These are phyloP conservation scores for Lyophyllum shimeji DNA, from an alignment of 768 basidiomycete species.

Conservation along the genomic window DNA sequence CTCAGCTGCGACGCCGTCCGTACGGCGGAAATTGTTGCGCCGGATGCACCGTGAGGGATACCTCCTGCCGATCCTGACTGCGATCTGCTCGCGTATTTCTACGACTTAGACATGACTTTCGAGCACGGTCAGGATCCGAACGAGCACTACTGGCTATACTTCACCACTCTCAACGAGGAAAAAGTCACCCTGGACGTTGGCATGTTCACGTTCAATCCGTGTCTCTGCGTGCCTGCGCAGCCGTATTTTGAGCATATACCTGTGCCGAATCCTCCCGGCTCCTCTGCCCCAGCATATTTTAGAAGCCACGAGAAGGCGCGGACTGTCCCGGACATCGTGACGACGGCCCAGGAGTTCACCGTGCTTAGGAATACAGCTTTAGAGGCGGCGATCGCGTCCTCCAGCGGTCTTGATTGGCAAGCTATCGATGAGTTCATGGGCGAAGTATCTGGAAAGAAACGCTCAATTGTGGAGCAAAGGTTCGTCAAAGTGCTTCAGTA, in stretches of 20 bases:
- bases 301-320: conserved; percentile 16
- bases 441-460: conserved; percentile 23
- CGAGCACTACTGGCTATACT: no score
- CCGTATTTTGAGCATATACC: conserved; percentile 3
- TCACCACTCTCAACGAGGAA: no score
- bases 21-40: no score
- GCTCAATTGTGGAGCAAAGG: conserved; percentile 20
- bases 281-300: conserved; percentile 27
- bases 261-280: conserved; percentile 4
- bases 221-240: conserved; percentile 10
- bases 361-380: conserved; percentile 28
- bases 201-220: conserved; percentile 44
- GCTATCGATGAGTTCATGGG: conserved; percentile 28
- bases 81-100: no score
- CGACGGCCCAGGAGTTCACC: conserved; percentile 22
- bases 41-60: no score
- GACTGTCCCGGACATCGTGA: conserved; percentile 12
- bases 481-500: conserved; percentile 11
- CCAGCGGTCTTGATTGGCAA: conserved; percentile 4
- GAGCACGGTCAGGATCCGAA: no score
- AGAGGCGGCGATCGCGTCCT: conserved; percentile 15
- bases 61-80: no score
- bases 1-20: no score
- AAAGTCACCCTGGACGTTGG: conserved; percentile 38
- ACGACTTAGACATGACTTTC: no score